Evolutionary conservation across 352 stramenopile species (phyloP).

Genomic region (Saprolegnia diclina): DNA sequence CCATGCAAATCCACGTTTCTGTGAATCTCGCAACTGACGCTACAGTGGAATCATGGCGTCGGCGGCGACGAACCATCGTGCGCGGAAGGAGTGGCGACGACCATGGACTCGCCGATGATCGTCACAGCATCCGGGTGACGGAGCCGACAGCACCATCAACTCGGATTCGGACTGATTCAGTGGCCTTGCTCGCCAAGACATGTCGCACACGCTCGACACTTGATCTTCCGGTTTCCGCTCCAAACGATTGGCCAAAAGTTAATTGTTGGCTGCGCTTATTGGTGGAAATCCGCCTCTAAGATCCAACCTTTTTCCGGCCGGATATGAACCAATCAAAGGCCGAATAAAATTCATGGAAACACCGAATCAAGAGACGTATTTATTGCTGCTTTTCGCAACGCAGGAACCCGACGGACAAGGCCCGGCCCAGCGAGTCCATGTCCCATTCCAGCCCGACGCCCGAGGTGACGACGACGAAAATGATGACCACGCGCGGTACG

Average conservation of each 20-base stretch:
- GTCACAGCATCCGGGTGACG: not conserved
- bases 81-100: not conserved
- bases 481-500: conserved; percentile 2
- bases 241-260: conserved; percentile 12
- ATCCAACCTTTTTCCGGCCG: conserved; percentile 9
- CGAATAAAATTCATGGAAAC: conserved; percentile 17
- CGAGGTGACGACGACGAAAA: not conserved
- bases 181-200: not conserved
- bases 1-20: not conserved
- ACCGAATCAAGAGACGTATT: conserved; percentile 7
- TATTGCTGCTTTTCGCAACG: conserved; percentile 11
- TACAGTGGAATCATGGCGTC: not conserved
- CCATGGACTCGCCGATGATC: not conserved
- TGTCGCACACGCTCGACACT: conserved; percentile 10
- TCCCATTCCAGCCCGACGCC: not conserved
- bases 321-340: conserved; percentile 5
- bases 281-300: conserved; percentile 4
- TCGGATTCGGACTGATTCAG: not conserved
- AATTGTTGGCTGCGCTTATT: not conserved
- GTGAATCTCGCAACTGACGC: not conserved
- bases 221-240: conserved; percentile 4
- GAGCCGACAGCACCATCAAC: not conserved
- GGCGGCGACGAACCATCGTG: not conserved
- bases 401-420: too few relatives aligned
- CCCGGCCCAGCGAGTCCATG: not conserved